Evolutionary conservation across 2,329 filamentous ascomycete genomes (phyloP), one percentile per base, ranked within the genome.

Genomic region (Ploettnerulaceae sp.): DNA sequence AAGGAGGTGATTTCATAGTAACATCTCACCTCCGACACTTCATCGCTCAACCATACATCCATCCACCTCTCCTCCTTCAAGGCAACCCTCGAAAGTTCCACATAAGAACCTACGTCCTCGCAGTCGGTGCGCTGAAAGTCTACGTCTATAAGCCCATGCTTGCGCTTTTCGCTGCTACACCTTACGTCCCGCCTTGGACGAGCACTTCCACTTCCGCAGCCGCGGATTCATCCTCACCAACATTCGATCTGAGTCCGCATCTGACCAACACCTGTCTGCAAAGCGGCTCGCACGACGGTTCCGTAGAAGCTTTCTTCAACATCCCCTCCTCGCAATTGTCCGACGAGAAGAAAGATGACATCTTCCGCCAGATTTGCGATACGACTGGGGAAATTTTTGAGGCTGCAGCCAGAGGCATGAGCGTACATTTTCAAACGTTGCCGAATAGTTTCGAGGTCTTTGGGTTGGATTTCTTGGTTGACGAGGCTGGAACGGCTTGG

Each of bases 181-280:
- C 81, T 0, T 98, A 97, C 67, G 61, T 67, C 1, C 64, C 84
- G 0, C 91, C 90, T 0, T 76, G 74, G 67, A 55, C 61, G 5
- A 52, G 55, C 20, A 44, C 57, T 7, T 59, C 60, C 21, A 42
- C 55, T 2, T 45, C 60, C 4, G 56, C 57, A 7, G 58, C 64
- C 7, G 8, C 29, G n/a, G n/a, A n/a, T 18, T 33, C 31, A 18
- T 12, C 25, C 25, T 12, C 8, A n/a, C 64, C 65, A 46, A 35
- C 25, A 22, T 61, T 67, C 5, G 74, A 84, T 56, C 77, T 95
- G 5, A 79, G 81, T 39, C 75, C 82, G 0, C 93, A 96, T 63
- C 75, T 98, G 3, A 98, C 93, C 34, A 98, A 98, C 66, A 97
- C 93, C 2, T 98, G 93, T 65, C 79, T 96, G 1, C 93, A 97